Base-by-base conservation (phyloP, 2,329 filamentous ascomycete genomes). In the Aspergillus carbonarius region DNA sequence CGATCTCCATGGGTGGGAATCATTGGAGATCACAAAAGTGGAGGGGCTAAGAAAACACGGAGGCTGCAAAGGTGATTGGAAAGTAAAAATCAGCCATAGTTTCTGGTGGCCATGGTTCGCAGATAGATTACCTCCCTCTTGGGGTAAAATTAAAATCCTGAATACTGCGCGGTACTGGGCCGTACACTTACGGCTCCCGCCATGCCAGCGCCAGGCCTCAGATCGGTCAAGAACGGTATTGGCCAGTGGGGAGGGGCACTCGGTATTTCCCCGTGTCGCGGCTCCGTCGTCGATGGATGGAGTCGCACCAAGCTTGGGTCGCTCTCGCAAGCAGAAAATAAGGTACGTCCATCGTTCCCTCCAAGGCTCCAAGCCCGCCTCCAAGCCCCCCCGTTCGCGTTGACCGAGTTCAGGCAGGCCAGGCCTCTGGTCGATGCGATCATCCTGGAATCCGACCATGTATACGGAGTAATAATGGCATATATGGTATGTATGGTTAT, bases 11-110 rank as follows among this genome's bases (percentile, higher is more conserved):
- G 44, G 44, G 27, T 48, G 44, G 44, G 12, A 48, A 48, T 48
- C 44, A 48, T 48, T 48, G 44, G 44, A 48, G 44, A 48, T 48
- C 44, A 48, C 25, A n/a, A 9, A 48, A 48, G 44, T 48, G 44
- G 44, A 48, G 44, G 23, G 13, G 39, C 39, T 42, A 42, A 42
- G 39, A 42, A 42, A 18, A 42, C 39, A 12, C 13, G 39, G 10
- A 42, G 23, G 18, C 7, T 42, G 39, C 8, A 42, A 42, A 42
- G 39, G 12, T 42, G 39, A 42, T 42, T 42, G 39, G 39, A 42
- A 42, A 42, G 39, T 23, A 20, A 13, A 5, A 42, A 42, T 18
- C 5, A 5, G 18, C 18, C 39, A 42, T 42, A 20, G 39, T 42
- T 42, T 42, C 5, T 12, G 39, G 18, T 42, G 39, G 39, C 39